phyloP scores from a whole-genome alignment of 805 yeast species.

The Zygosaccharomyces siamensis region DNA sequence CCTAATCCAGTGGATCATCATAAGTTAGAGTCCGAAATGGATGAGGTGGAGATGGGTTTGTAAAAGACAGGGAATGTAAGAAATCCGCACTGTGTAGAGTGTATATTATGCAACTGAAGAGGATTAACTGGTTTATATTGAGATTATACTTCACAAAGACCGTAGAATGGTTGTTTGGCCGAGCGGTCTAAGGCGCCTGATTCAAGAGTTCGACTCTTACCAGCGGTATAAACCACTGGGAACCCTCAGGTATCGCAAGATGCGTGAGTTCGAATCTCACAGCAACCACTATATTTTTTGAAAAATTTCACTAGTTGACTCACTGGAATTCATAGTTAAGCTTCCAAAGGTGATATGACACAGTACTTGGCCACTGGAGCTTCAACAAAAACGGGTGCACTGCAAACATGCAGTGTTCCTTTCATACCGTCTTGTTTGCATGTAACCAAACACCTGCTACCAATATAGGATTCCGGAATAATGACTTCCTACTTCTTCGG shows the following conservation, averaged over 20 bases:
- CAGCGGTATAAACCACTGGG: slow-evolving; percentile 15
- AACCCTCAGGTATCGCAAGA: slow-evolving; percentile 31
- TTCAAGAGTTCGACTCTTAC: slow-evolving; percentile 27
- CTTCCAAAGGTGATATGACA: too few relatives aligned
- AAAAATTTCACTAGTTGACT: too few relatives aligned
- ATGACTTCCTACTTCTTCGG: slow-evolving; percentile 23
- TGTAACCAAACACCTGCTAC: slow-evolving; percentile 10
- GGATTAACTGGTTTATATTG: not conserved
- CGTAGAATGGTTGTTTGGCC: slow-evolving; percentile 26
- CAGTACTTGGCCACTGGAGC: not conserved
- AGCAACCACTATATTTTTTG: slow-evolving; percentile 24
- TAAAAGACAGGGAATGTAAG: not conserved
- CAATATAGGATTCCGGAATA: slow-evolving; percentile 16
- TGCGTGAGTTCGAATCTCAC: slow-evolving; percentile 33
- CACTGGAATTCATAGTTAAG: too few relatives aligned
- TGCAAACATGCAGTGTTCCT: slow-evolving; percentile 11
- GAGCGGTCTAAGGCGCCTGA: slow-evolving; percentile 34
- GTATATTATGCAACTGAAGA: not conserved
- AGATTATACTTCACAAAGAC: not conserved
- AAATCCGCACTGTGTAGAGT: not conserved
- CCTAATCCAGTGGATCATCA: slow-evolving; percentile 90
- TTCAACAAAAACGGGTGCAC: slow-evolving; percentile 12
- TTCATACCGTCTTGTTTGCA: slow-evolving; percentile 15
- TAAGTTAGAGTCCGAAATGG: slow-evolving; percentile 29
- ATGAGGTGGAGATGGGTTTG: slow-evolving; percentile 16